Evolutionary conservation across 2,329 filamentous ascomycete genomes (phyloP), one percentile per base, ranked within the genome.

Genomic region (Colletotrichum theobromicola): DNA sequence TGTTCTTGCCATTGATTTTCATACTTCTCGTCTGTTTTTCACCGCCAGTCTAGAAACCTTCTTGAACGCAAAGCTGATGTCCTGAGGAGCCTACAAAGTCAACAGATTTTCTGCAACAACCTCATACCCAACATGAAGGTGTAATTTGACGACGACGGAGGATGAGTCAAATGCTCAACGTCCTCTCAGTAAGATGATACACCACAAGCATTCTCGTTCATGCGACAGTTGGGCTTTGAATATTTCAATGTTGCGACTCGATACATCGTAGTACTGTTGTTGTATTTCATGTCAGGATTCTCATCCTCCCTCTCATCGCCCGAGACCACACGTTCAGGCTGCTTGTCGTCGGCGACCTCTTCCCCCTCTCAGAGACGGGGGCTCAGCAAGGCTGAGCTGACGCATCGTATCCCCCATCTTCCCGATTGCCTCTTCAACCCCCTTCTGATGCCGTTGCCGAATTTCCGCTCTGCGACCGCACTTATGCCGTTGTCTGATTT

Each of bases 371-470:
- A 35, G n/a, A 10, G 55, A 10, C 5, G 26, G 21, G 13, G 37
- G 15, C 3, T 42, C 50, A 12, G 61, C 28, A 1, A 74, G 24
- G 8, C 16, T 46, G 13, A 74, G 61, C 1, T 66, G 37, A 53
- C 69, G 53, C 16, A 74, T 24, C 4, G 72, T 32, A 10, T 53
- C 61, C 9, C 57, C 63, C n/a, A 67, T 30, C 7, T 30, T 35
- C 24, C 46, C 55, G 18, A 34, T 26, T 10, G 35, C 32, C 7
- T 35, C 35, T 10, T 21, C 30, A 5, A 60, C 57, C 28, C 28
- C 57, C 57, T 15, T 50, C 21, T 32, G 57, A 8, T 37, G 26
- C 18, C 37, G 16, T 5, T 50, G 62, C 37, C 62, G 62, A 3
- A 16, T 16, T 12, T 68, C 66, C 16, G 53, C 5, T 37, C 30